Base-by-base conservation (phyloP, 106 monocot species). In the Platanthera zijinensis region DNA sequence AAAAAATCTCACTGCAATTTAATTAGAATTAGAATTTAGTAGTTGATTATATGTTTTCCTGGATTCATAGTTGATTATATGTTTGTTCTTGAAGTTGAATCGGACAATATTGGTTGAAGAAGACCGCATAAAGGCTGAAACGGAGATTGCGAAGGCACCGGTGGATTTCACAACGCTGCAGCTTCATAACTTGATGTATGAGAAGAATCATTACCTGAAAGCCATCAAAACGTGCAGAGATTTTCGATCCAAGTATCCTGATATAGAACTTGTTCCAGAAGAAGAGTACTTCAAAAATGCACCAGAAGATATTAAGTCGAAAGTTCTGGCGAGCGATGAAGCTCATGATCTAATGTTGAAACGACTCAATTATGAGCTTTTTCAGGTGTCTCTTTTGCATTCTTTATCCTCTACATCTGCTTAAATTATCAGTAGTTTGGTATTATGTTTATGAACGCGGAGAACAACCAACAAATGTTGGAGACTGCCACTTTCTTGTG, bases 151-250 rank as follows among this genome's bases (percentile, higher is more conserved):
- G 3, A 99, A 92, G 86, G 92, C 79, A 14, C 99, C 99, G 6
- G 94, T 99, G 79, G 99, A 99, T 75, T 84, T 88, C 28, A 87
- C 99, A 13, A 99, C 88, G 17, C 48, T 99, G 70, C 99, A 99
- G 77, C 84, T 99, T 39, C 94, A 99, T 74, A 99, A 94, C 69
- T 66, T 99, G 76, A 83, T 92, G 85, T 99, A 99, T 48, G 99
- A 99, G 88, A 99, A 99, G 86, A 95, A 92, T 49, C 94, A 94
- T 77, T 94, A 94, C 80, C 61, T 92, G 72, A 99, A 99, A 72
- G 90, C 90, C 45, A 99, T 99, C 48, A 99, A 94, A 51, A 85
- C 99, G 13, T 99, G 99, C 86, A 89, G 76, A 53, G 94, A 99
- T 71, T 99, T 99, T 71, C 80, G 71, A 56, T 90, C 99, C 8